Evolutionary conservation across 495 filamentous ascomycete species (phyloP), one percentile per base, ranked within the genome.

Genomic region (Physcia stellaris): DNA sequence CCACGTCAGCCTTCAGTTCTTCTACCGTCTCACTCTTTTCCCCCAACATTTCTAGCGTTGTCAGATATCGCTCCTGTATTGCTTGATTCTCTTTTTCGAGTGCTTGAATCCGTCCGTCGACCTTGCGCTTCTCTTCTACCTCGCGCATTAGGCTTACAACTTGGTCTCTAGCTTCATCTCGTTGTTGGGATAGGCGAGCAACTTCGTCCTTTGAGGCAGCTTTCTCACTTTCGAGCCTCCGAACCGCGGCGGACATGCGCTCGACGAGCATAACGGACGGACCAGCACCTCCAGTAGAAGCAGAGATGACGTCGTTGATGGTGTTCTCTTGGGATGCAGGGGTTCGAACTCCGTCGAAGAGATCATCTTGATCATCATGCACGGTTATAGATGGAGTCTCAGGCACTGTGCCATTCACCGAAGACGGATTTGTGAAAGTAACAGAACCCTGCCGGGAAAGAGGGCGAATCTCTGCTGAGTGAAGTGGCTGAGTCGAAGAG

Each of bases 11-110:
- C 55, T 73, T 71, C 36, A 99, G 62, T 66, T 96, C 88, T 46
- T 94, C 84, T 11, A 93, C 86, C 54, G 76, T 59, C 67, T 96
- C 90, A 53, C 83, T 93, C 75, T 92, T 94, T 71, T 98, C 90
- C 9, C 90, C 90, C 27, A 95, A 58, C 80, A 98, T 79, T 64
- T 95, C 87, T 29, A 98, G 63, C 31, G 83, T 88, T 1, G 86
- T 90, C 57, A 87, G 75, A 53, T 95, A 94, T 48, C 88, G 64
- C 46, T 70, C 61, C 46, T 74, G 67, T 18, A 68, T 41, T 23
- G 61, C 59, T 35, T 58, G 58, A 13, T 87, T 57, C 43, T 79
- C 74, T 32, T 55, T 60, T 55, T 94, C 80, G 2, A 94, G 54
- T 38, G 67, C 70, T 28, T 65, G 65, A 9, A 83, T 70, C 34